These are phyloP conservation scores for Cladosporium sp. DNA, from an alignment of 2,329 filamentous ascomycete genomes.

Conservation along the genomic window DNA sequence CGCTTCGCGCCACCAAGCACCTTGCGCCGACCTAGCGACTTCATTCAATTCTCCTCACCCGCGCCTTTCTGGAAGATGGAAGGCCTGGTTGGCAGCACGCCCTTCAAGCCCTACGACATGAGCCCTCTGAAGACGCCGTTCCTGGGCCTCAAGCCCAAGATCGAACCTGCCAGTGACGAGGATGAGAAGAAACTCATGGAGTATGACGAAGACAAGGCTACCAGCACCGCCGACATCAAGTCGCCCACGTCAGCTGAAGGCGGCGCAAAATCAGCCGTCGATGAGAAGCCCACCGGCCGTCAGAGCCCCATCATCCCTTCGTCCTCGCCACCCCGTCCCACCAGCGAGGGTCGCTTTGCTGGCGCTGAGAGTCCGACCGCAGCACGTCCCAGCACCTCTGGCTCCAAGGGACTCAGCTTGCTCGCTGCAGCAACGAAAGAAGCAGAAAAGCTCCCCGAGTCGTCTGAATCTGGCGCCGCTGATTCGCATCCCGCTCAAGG, in stretches of 20 bases:
- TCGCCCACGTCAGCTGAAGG: background rate
- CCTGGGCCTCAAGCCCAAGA: constrained; percentile 24
- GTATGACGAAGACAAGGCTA: constrained; percentile 15
- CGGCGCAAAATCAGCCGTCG: constrained; percentile 5
- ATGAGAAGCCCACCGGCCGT: constrained; percentile 17
- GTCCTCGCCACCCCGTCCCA: constrained; percentile 8
- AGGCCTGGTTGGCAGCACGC: constrained; percentile 67
- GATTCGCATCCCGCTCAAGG: constrained; percentile 1
- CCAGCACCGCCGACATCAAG: constrained; percentile 4
- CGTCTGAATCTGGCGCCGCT: background rate
- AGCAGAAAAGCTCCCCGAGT: constrained; percentile 5
- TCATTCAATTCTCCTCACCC: constrained; percentile 78
- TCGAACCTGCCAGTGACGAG: constrained; percentile 16
- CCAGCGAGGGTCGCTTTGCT: constrained; percentile 3
- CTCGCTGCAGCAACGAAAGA: constrained; percentile 15
- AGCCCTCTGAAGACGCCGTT: constrained; percentile 34
- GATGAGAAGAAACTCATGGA: constrained; percentile 20
- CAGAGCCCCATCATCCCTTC: constrained; percentile 29
- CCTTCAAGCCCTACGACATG: constrained; percentile 40
- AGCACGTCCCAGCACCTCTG: constrained; percentile 12
- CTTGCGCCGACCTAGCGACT: constrained; percentile 72
- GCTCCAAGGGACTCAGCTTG: constrained; percentile 28
- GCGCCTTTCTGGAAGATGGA: constrained; percentile 87
- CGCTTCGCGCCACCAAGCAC: constrained; percentile 73
- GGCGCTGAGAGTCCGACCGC: constrained; percentile 7